Evolutionary conservation across 2,329 filamentous ascomycete genomes (phyloP), one percentile per base, ranked within the genome.

Genomic region (Colletotrichum sp.): DNA sequence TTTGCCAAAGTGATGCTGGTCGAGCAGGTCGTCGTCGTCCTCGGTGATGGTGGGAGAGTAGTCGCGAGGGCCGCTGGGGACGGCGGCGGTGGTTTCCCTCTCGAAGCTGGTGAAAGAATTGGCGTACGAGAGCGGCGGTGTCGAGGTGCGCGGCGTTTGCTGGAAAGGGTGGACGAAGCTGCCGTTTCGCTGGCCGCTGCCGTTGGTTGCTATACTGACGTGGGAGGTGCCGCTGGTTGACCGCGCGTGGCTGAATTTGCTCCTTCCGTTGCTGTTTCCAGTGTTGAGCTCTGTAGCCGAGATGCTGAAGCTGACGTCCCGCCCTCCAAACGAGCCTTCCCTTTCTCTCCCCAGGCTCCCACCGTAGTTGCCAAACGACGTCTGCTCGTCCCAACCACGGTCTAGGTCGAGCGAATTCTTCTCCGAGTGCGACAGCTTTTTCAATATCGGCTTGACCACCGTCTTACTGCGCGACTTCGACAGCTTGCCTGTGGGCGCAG

Each of bases 331-430:
- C 14, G 74, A 73, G 3, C 74, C 74, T 70, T 76, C 74, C 78
- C 78, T 81, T 30, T 65, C 77, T 64, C 81, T 30, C 82, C 83
- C 79, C 79, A 82, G 61, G 38, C 70, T 74, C 14, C 74, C 58
- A 5, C 70, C 55, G 28, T 76, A 74, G 28, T 69, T 69, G 32
- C 74, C 74, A 66, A 73, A 76, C 21, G 65, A 55, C 38, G 71
- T 66, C 71, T 76, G 70, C 74, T 76, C 74, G 30, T 75, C 73
- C 81, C 82, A 62, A 16, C 87, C 86, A 59, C 91, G 88, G 80
- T 92, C 89, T 76, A 93, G 82, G 78, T 93, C 92, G 75, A 93
- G 83, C 61, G 91, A 93, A 79, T 88, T 92, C 85, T 92, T 92
- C 78, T 92, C 90, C 78, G 90, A 91, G 64, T 89, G 86, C 43